A percentile compares a stretch with the other conserved stretches of the same genome.
Evolutionary conservation across 2,329 filamentous ascomycete genomes (phyloP).

Genomic region (Trichothecium sympodiale): DNA sequence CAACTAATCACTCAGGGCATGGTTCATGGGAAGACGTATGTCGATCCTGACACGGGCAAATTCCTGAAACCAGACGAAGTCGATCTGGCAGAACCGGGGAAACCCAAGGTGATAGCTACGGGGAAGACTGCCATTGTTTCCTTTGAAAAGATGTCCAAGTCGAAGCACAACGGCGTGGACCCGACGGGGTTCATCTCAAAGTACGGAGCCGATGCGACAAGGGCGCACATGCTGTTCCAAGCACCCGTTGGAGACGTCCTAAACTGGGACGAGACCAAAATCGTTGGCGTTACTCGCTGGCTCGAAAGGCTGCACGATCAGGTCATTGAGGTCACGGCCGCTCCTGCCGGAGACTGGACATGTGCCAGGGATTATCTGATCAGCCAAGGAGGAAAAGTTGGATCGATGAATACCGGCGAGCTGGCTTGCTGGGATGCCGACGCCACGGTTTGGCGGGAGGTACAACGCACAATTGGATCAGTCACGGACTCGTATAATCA

Average conservation of each 20-base stretch:
- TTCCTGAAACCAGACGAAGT: slow-evolving; percentile 72
- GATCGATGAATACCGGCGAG: slow-evolving; percentile 18
- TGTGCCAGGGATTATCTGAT: not conserved
- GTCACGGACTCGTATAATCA: slow-evolving; percentile 59
- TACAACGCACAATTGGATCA: slow-evolving; percentile 56
- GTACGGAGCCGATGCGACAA: slow-evolving; percentile 73
- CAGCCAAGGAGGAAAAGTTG: slow-evolving; percentile 16
- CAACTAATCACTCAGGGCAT: slow-evolving; percentile 82
- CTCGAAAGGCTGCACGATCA: slow-evolving; percentile 55
- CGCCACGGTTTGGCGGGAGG: slow-evolving; percentile 47
- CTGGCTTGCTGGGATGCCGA: slow-evolving; percentile 34
- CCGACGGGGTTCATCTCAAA: slow-evolving; percentile 59
- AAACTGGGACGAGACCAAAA: slow-evolving; percentile 80
- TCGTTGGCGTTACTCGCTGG: slow-evolving; percentile 74
- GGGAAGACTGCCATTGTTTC: slow-evolving; percentile 48
- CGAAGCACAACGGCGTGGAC: slow-evolving; percentile 85
- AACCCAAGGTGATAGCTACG: slow-evolving; percentile 51
- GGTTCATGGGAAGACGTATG: slow-evolving; percentile 81
- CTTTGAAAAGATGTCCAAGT: slow-evolving; percentile 93
- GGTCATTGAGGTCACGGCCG: slow-evolving; percentile 20
- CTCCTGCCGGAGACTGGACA: not conserved
- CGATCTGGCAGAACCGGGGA: slow-evolving; percentile 43
- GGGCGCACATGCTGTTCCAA: slow-evolving; percentile 82
- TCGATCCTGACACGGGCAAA: slow-evolving; percentile 60
- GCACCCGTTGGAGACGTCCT: slow-evolving; percentile 75